These are phyloP conservation scores for Coniella lustricola DNA, from an alignment of 2,329 filamentous ascomycete species.

Conservation along the genomic window DNA sequence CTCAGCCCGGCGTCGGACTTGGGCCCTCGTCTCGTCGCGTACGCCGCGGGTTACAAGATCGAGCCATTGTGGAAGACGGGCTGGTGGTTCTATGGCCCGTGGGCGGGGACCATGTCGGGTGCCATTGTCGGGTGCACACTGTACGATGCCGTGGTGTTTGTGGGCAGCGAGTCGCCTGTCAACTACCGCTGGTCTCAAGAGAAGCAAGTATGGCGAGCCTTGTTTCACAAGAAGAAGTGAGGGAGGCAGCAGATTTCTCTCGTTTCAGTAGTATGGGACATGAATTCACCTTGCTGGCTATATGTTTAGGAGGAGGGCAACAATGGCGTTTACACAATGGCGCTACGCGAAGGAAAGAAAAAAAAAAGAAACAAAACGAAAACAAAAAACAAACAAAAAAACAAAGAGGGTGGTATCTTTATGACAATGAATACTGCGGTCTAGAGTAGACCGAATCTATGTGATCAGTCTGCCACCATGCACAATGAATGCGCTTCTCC, in stretches of 20 bases:
- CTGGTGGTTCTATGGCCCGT: slow-evolving; percentile 29
- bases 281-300: too few species aligned
- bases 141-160: slow-evolving; percentile 27
- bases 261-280: too few species aligned
- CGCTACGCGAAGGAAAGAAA: too few species aligned
- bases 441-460: too few species aligned
- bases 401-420: neutral
- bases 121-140: slow-evolving; percentile 24
- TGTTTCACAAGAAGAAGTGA: slow-evolving; percentile 1
- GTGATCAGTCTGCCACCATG: too few species aligned
- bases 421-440: too few species aligned
- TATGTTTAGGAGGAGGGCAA: too few species aligned
- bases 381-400: too few species aligned
- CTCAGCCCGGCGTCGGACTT: slow-evolving; percentile 32
- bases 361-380: too few species aligned
- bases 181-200: slow-evolving; percentile 20
- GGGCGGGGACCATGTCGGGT: slow-evolving; percentile 22
- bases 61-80: slow-evolving; percentile 23
- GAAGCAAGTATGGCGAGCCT: slow-evolving; percentile 5
- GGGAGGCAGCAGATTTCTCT: neutral
- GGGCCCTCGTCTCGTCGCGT: slow-evolving; percentile 27
- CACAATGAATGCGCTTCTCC: too few species aligned
- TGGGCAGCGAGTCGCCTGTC: slow-evolving; percentile 23
- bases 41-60: slow-evolving; percentile 24
- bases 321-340: too few species aligned